phyloP scores from a whole-genome alignment of 805 yeast species.

The Ogataea degrootiae region DNA sequence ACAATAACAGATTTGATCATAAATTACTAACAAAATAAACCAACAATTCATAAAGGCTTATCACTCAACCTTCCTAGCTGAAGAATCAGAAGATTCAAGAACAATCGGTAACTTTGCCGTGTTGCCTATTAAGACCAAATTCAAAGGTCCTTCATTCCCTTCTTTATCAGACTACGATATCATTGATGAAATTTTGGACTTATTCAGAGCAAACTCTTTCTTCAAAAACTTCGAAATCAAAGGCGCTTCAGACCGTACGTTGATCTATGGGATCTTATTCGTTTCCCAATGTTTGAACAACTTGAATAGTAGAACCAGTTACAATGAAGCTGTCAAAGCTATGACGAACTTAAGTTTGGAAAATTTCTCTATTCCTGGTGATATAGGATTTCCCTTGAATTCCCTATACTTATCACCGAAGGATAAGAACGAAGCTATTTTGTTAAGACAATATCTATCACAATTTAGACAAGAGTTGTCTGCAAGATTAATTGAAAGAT shows the following conservation, averaged over 20 bases:
- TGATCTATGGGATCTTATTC: constrained; percentile 90
- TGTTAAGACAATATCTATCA: constrained; percentile 74
- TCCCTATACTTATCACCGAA: constrained; percentile 69
- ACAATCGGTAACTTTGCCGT: constrained; percentile 74
- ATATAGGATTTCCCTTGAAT: constrained; percentile 89
- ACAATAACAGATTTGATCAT: too few species aligned
- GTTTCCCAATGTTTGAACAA: constrained; percentile 78
- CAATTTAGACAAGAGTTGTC: constrained; percentile 96
- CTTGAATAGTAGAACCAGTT: constrained; percentile 43
- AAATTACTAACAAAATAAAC: constrained; percentile 1
- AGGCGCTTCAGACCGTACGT: constrained; percentile 87
- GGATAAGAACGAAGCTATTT: constrained; percentile 70
- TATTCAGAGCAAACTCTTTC: constrained; percentile 93
- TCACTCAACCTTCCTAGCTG: constrained; percentile 73
- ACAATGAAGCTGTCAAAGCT: constrained; percentile 58
- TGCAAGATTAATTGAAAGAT: constrained; percentile 66
- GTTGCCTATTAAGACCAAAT: constrained; percentile 79
- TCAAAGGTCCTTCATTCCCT: constrained; percentile 90
- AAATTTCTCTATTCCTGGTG: constrained; percentile 90
- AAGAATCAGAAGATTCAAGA: constrained; percentile 52
- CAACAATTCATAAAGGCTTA: constrained; percentile 44
- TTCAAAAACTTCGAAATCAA: constrained; percentile 96
- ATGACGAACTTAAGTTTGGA: constrained; percentile 85
- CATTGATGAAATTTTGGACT: constrained; percentile 83
- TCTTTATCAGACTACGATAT: constrained; percentile 77